Conservation (phyloP, 108 stramenopile species). For the Skeletonema marinoi region DNA sequence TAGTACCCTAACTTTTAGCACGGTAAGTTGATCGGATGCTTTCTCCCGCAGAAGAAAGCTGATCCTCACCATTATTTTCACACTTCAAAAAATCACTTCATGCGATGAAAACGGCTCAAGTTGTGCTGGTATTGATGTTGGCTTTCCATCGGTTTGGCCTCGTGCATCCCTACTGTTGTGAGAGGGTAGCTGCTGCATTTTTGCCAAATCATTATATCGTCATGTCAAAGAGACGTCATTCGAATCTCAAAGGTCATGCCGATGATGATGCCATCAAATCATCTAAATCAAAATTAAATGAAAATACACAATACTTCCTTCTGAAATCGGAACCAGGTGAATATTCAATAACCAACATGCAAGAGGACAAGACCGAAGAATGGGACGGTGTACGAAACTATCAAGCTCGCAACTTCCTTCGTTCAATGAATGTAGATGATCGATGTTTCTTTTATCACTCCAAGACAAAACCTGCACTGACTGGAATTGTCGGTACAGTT, state of each 20-base stretch:
- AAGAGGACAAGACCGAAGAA: conserved; percentile 38
- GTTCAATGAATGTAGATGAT: conserved; percentile 52
- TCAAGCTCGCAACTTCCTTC: conserved; percentile 55
- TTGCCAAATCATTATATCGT: neutral
- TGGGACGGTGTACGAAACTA: conserved; percentile 65
- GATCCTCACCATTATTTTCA: no score
- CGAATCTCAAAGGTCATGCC: neutral
- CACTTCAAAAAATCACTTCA: no score
- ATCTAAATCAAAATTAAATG: neutral
- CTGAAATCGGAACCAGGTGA: conserved; percentile 59
- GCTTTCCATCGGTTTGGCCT: neutral
- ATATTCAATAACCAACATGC: conserved; percentile 52
- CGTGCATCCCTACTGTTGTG: neutral
- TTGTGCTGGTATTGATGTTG: neutral
- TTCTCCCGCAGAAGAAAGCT: no score
- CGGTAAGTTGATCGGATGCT: no score
- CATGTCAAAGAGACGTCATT: neutral
- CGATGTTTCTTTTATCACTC: conserved; percentile 62
- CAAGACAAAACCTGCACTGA: conserved; percentile 16
- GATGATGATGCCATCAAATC: neutral
- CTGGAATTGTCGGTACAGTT: conserved; percentile 55
- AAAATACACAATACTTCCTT: conserved; percentile 33
- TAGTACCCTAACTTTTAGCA: no score
- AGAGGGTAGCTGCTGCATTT: neutral
- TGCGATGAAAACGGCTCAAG: neutral